Evolutionary conservation across 768 basidiomycete species (phyloP).

Genomic region (Austroboletus festivus): DNA sequence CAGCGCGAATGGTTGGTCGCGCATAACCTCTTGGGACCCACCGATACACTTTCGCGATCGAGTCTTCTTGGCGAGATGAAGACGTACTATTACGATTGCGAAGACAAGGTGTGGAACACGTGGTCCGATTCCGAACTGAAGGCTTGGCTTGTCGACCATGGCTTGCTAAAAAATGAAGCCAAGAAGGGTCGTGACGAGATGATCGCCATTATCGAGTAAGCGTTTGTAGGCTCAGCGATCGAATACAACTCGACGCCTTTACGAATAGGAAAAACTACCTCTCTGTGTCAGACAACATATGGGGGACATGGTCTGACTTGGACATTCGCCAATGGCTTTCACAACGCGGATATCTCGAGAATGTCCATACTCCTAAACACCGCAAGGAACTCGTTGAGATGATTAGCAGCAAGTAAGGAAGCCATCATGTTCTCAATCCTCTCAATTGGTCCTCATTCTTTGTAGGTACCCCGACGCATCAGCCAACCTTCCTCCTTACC

Average conservation of each 20-base stretch:
- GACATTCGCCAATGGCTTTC: constrained; percentile 73
- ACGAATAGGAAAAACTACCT: constrained; percentile 61
- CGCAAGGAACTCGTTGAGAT: constrained; percentile 74
- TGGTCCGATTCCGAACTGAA: constrained; percentile 82
- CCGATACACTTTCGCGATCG: constrained; percentile 50
- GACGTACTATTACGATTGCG: constrained; percentile 67
- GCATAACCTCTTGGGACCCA: constrained; percentile 68
- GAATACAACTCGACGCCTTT: background rate
- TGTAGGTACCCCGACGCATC: constrained; percentile 52
- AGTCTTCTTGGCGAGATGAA: constrained; percentile 66
- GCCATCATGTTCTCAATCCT: too few relatives aligned
- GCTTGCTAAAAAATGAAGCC: constrained; percentile 67
- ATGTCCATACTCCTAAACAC: constrained; percentile 47
- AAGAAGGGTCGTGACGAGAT: constrained; percentile 72
- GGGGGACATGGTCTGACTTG: constrained; percentile 69
- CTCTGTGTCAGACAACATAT: constrained; percentile 56
- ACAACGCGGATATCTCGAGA: constrained; percentile 62
- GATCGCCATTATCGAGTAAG: constrained; percentile 65
- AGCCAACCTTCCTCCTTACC: constrained; percentile 56
- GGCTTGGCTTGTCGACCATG: constrained; percentile 74
- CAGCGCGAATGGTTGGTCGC: constrained; percentile 82
- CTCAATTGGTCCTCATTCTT: background rate
- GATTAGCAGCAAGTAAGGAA: constrained; percentile 64
- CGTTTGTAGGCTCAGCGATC: background rate
- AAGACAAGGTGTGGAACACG: constrained; percentile 53